Conservation (phyloP, 2,329 filamentous ascomycete species). For the Purpureocillium lavendulum region DNA sequence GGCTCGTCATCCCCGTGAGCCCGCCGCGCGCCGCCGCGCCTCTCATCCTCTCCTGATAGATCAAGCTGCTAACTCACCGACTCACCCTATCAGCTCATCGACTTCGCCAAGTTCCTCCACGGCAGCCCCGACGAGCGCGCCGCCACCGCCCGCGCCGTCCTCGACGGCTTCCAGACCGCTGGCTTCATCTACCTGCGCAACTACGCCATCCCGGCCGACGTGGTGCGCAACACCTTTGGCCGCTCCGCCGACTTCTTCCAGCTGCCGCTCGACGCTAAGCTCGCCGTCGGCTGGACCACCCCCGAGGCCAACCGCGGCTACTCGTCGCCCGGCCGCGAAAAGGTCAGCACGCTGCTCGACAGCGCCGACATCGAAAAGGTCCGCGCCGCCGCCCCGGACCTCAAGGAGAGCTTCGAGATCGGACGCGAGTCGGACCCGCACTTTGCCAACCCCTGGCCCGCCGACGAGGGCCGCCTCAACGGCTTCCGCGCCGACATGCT, state of each 20-base stretch:
- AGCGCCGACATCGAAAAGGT: conserved; percentile 47
- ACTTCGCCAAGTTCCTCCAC: conserved; percentile 66
- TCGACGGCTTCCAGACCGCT: conserved; percentile 72
- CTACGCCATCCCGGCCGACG: conserved; percentile 57
- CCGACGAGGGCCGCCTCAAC: conserved; percentile 28
- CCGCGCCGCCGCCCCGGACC: conserved; percentile 49
- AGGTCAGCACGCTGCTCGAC: conserved; percentile 52
- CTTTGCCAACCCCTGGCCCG: conserved; percentile 71
- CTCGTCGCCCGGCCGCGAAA: conserved; percentile 61
- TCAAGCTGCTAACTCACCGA: background rate
- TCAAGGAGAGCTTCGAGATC: conserved; percentile 60
- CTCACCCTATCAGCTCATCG: conserved; percentile 16
- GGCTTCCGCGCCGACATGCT: conserved; percentile 68
- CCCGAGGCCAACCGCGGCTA: conserved; percentile 69
- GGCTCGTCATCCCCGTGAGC: conserved; percentile 46
- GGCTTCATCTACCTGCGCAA: conserved; percentile 87
- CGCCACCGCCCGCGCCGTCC: conserved; percentile 61
- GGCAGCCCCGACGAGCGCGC: conserved; percentile 53
- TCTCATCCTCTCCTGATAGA: background rate
- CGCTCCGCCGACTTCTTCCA: conserved; percentile 65
- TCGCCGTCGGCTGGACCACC: conserved; percentile 60
- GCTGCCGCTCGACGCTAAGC: conserved; percentile 53
- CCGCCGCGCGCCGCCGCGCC: too few relatives aligned
- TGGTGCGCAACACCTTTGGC: conserved; percentile 54
- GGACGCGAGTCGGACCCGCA: conserved; percentile 50